A percentile compares a stretch with the other conserved stretches of the same genome.
Evolutionary conservation across 768 basidiomycete species (phyloP).

Genomic region (Leucocoprinus leucothites): DNA sequence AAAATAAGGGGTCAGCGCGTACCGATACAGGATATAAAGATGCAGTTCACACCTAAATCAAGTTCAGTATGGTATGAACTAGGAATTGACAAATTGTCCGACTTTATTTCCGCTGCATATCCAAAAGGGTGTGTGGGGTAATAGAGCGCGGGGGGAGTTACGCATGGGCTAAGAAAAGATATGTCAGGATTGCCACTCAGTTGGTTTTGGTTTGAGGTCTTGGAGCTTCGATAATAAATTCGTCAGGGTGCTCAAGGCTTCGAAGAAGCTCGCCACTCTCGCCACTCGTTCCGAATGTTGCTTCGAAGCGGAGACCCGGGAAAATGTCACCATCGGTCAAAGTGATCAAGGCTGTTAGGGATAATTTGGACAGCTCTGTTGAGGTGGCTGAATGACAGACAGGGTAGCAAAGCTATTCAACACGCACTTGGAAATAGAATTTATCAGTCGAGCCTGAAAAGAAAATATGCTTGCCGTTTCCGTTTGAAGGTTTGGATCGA

Average conservation of each 20-base stretch:
- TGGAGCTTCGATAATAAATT: neutral
- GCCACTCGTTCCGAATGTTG: no score
- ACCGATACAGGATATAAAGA: neutral
- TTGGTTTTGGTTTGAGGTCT: neutral
- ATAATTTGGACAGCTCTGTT: no score
- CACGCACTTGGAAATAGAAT: no score
- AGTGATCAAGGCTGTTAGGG: no score
- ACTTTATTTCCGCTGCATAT: neutral
- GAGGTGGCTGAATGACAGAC: no score
- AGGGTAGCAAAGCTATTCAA: no score
- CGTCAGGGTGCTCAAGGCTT: neutral
- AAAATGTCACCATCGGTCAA: no score
- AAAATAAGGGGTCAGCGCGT: neutral
- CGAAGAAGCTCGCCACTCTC: no score
- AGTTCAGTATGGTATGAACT: slow-evolving; percentile 2
- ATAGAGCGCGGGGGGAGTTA: slow-evolving; percentile 2
- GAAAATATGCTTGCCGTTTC: no score
- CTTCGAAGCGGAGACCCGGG: no score
- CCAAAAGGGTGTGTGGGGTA: neutral
- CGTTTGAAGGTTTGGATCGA: no score
- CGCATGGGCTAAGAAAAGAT: neutral
- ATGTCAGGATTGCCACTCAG: neutral
- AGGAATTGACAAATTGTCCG: slow-evolving; percentile 6
- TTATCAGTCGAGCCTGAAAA: no score
- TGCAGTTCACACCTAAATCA: slow-evolving; percentile 5